phyloP scores from a whole-genome alignment of 345 rosid species.

The Populus deltoides region DNA sequence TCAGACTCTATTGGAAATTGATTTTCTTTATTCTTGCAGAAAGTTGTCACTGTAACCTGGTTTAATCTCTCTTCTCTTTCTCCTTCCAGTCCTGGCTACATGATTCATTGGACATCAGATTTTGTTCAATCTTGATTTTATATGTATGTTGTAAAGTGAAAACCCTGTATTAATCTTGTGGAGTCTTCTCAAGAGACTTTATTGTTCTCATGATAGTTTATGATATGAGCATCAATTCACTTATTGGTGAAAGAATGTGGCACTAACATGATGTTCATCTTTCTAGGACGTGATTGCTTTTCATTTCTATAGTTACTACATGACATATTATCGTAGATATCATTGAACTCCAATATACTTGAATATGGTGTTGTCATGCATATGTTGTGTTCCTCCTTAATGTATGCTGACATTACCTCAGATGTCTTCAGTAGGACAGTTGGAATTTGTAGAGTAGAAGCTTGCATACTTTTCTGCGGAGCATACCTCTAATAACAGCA shows the following conservation, averaged over 20 bases:
- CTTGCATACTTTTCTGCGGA: not conserved
- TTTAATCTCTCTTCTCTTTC: not conserved
- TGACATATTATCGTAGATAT: not conserved
- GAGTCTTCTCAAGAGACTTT: not conserved
- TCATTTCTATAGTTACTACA: not conserved
- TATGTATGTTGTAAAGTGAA: not conserved
- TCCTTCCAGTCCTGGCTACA: not conserved
- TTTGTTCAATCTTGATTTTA: not conserved
- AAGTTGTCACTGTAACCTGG: not conserved
- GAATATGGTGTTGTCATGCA: not conserved
- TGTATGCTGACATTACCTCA: not conserved
- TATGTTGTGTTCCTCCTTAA: not conserved
- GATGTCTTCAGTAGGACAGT: not conserved
- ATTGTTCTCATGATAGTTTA: not conserved
- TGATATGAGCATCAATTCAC: not conserved
- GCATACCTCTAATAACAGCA: not conserved
- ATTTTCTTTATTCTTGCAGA: not conserved
- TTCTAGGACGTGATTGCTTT: not conserved
- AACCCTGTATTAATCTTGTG: not conserved
- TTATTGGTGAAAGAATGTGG: not conserved
- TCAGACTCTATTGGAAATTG: not conserved
- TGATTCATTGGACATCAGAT: not conserved
- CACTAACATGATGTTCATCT: not conserved
- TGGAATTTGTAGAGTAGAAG: not conserved
- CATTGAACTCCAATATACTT: not conserved